Evolutionary conservation across 306 rosid genomes (phyloP).

Genomic region (Castanopsis chinensis): DNA sequence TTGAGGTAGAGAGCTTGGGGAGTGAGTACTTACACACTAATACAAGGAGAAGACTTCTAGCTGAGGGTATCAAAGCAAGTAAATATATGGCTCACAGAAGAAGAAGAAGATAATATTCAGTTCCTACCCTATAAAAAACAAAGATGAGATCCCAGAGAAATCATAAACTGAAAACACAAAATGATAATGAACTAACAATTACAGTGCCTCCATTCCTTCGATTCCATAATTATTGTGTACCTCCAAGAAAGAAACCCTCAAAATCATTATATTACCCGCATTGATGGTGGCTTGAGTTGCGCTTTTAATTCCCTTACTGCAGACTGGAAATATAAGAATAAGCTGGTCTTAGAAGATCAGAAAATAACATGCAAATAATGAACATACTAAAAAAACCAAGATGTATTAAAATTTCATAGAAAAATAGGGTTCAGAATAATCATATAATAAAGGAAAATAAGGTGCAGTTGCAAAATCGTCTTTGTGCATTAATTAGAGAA

Average conservation of each 20-base stretch:
- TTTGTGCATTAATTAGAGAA: background rate
- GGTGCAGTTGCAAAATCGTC: conserved; percentile 13
- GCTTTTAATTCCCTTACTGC: conserved; percentile 84
- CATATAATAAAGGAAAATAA: conserved; percentile 12
- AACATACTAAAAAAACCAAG: conserved; percentile 4
- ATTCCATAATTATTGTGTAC: background rate
- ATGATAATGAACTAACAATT: background rate
- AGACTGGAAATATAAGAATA: conserved; percentile 50
- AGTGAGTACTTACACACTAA: background rate
- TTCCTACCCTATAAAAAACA: background rate
- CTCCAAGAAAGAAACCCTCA: conserved; percentile 1
- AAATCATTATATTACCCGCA: conserved; percentile 60
- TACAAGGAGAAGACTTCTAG: background rate
- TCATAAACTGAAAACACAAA: background rate
- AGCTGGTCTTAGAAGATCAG: conserved; percentile 2
- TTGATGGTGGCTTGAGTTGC: conserved; percentile 87
- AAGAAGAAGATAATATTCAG: background rate
- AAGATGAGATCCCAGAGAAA: background rate
- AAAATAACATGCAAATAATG: background rate
- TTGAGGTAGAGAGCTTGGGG: background rate
- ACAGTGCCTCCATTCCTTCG: background rate
- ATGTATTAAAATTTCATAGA: conserved; percentile 1
- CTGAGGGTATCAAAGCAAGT: background rate
- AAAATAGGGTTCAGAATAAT: conserved; percentile 1
- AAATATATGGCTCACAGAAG: background rate